Evolutionary conservation across 2,329 filamentous ascomycete species (phyloP), one percentile per base, ranked within the genome.

Genomic region (Lecanoromycetidae sp.): DNA sequence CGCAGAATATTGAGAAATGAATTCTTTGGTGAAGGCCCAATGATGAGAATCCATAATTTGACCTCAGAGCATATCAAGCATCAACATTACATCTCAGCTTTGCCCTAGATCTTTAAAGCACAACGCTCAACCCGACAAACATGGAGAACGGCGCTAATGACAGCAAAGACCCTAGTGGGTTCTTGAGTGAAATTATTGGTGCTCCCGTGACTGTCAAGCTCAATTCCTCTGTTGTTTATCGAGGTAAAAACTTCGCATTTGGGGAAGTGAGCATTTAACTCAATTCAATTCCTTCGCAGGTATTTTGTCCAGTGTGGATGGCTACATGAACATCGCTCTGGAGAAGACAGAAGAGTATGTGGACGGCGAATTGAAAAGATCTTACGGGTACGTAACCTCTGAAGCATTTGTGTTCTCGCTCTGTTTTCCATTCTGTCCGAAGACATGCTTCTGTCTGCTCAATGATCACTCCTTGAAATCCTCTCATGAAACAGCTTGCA

Each of bases 301-400:
- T 27, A 22, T 48, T 13, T 48, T 36, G 22, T 48, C 40, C 44
- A 94, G 88, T 0, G 90, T 98, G 41, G 91, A 98, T 65, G 91
- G 91, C 44, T 98, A 96, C 69, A 98, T 98, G 91, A 98, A 98
- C 69, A 95, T 98, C 63, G 90, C 91, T 10, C 77, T 98, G 25
- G 91, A 98, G 66, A 91, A 94, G 69, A 94, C 87, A 17, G 82
- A 86, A 55, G 91, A 98, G 68, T 87, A 82, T 57, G 83, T 95
- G 56, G 83, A 94, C 60, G 90, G 88, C 34, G 77, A 80, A 54
- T 79, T 90, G 66, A 77, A 84, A 58, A 77, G 85, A 58, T 84
- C 77, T 46, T 95, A 94, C 63, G 90, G n/a, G n/a, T n/a, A n/a
- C n/a, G n/a, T n/a, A n/a, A n/a, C n/a, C n/a, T n/a, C n/a, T n/a